Evolutionary conservation across 1,284 basidiomycete genomes (phyloP).

Genomic region (Ustilago curta): DNA sequence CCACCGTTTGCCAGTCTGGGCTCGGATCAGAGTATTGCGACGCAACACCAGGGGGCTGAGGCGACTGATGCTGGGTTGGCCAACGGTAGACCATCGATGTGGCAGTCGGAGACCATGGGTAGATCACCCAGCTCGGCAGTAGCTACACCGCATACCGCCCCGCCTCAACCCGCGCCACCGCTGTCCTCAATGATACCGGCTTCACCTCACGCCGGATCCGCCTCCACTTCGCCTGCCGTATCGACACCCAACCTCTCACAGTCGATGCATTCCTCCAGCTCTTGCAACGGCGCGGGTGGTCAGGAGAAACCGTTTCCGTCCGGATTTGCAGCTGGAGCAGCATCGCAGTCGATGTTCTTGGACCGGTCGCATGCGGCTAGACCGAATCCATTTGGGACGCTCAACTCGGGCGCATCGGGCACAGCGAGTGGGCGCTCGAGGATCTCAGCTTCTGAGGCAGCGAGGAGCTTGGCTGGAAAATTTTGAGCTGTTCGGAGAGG

Average conservation of each 20-base stretch:
- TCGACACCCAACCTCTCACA: slow-evolving; percentile 16
- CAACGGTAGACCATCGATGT: background rate
- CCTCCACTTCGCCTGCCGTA: slow-evolving; percentile 9
- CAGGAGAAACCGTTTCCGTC: slow-evolving; percentile 11
- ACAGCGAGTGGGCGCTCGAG: slow-evolving; percentile 39
- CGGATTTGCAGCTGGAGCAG: background rate
- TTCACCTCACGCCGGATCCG: slow-evolving; percentile 14
- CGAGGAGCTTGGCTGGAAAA: slow-evolving; percentile 44
- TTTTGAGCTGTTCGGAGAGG: slow-evolving; percentile 24
- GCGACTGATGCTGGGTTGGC: background rate
- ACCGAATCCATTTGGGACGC: slow-evolving; percentile 39
- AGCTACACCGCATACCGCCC: slow-evolving; percentile 1
- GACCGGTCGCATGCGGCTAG: slow-evolving; percentile 7
- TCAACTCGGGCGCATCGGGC: slow-evolving; percentile 43
- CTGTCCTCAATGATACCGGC: slow-evolving; percentile 6
- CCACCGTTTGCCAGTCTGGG: slow-evolving; percentile 19
- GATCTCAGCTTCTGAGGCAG: slow-evolving; percentile 49
- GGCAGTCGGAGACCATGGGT: slow-evolving; percentile 4
- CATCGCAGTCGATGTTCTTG: slow-evolving; percentile 33
- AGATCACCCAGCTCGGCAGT: slow-evolving; percentile 7
- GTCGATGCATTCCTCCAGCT: slow-evolving; percentile 9
- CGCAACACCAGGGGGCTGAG: background rate
- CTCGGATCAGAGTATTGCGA: slow-evolving; percentile 11
- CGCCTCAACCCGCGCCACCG: background rate
- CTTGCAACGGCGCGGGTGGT: background rate